A percentile compares a stretch with the other conserved stretches of the same genome.
Conservation (phyloP, 2,329 filamentous ascomycete genomes). For the Colletotrichum theobromicola region DNA sequence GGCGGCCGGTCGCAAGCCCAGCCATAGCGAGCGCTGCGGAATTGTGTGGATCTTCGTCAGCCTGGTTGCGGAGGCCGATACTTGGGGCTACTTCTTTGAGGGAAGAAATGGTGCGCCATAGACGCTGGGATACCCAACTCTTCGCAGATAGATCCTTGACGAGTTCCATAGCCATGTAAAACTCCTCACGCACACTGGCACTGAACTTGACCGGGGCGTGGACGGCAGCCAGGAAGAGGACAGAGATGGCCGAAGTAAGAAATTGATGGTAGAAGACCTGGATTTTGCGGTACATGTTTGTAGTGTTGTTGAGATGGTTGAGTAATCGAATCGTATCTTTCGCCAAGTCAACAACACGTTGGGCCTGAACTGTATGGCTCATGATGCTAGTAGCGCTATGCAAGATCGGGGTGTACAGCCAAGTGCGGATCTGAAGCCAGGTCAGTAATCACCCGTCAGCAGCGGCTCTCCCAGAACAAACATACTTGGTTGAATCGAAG, state of each 20-base stretch:
- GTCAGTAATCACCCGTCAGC: background rate
- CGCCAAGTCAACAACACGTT: constrained; percentile 75
- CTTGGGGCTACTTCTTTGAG: constrained; percentile 75
- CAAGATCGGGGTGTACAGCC: constrained; percentile 86
- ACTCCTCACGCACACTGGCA: constrained; percentile 72
- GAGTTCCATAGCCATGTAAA: constrained; percentile 78
- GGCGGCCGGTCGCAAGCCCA: constrained; percentile 50
- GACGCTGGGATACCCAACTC: constrained; percentile 72
- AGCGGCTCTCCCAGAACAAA: background rate
- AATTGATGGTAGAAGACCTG: constrained; percentile 86
- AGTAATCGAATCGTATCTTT: constrained; percentile 79
- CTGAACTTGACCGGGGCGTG: constrained; percentile 78
- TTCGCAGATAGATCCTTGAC: constrained; percentile 75
- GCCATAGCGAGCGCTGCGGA: constrained; percentile 61
- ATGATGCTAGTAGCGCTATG: constrained; percentile 86
- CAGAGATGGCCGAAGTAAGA: constrained; percentile 74
- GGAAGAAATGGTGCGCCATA: constrained; percentile 75
- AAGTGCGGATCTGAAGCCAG: constrained; percentile 70
- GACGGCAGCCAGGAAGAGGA: constrained; percentile 77
- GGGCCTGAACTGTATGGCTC: constrained; percentile 74
- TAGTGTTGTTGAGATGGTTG: constrained; percentile 72
- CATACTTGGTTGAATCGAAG: constrained; percentile 78
- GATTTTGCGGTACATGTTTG: constrained; percentile 72
- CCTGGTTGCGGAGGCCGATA: constrained; percentile 62
- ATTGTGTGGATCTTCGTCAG: constrained; percentile 54